These are phyloP conservation scores for Prunus persica DNA, from an alignment of 306 rosid species.

Conservation along the genomic window Prunus_persica_NCBIv2 NC_034016.1:16770501-16771000, in stretches of 20 bases:
- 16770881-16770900: slow-evolving; percentile 74
- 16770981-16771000: slow-evolving; percentile 35
- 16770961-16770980: slow-evolving; percentile 59
- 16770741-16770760: not conserved
- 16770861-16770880: slow-evolving; percentile 87
- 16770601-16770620: not conserved
- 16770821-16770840: slow-evolving; percentile 28
- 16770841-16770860: slow-evolving; percentile 80
- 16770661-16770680: not conserved
- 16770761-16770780: not conserved
- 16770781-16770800: slow-evolving; percentile 7
- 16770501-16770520: not conserved
- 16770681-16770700: not conserved
- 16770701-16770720: not conserved
- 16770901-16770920: slow-evolving; percentile 46
- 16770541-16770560: not conserved
- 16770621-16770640: not conserved
- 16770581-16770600: not conserved
- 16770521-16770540: not conserved
- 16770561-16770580: not conserved
- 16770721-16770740: no score
- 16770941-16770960: slow-evolving; percentile 56
- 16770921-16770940: slow-evolving; percentile 64
- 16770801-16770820: slow-evolving; percentile 35
- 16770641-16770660: not conserved